Conservation (phyloP, 208 protist genomes). For the Angomonas deanei region DNA sequence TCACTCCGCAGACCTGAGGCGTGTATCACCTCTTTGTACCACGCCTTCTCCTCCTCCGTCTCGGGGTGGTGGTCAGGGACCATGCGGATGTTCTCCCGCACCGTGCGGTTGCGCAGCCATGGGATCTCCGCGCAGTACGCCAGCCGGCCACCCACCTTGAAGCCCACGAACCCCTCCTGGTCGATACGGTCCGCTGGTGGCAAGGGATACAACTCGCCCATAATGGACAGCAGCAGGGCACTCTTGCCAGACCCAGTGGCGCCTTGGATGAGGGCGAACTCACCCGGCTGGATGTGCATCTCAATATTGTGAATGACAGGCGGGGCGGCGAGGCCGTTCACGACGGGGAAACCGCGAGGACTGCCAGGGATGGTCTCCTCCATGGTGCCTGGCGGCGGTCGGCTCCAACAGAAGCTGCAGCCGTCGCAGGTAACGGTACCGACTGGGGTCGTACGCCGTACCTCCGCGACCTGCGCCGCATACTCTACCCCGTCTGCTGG, state of each 20-base stretch:
- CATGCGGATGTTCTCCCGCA: slow-evolving; percentile 93
- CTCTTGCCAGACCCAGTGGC: slow-evolving; percentile 78
- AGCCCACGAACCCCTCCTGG: slow-evolving; percentile 15
- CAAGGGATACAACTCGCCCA: slow-evolving; percentile 61
- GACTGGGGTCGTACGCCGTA: neutral
- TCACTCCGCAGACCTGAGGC: slow-evolving; percentile 79
- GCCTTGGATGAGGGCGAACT: slow-evolving; percentile 78
- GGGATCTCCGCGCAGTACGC: slow-evolving; percentile 85
- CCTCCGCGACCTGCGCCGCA: neutral
- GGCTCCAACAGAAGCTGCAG: slow-evolving; percentile 29
- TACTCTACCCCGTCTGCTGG: neutral
- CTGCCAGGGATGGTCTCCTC: neutral
- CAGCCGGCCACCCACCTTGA: slow-evolving; percentile 49
- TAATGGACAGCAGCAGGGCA: slow-evolving; percentile 68
- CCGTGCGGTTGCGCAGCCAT: slow-evolving; percentile 87
- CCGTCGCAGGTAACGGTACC: slow-evolving; percentile 24
- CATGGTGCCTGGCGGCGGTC: neutral
- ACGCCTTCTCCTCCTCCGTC: slow-evolving; percentile 28
- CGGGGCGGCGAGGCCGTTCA: neutral
- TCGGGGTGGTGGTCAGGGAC: slow-evolving; percentile 29
- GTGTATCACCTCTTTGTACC: slow-evolving; percentile 62
- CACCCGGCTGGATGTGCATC: slow-evolving; percentile 47
- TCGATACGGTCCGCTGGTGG: neutral
- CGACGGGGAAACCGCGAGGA: neutral
- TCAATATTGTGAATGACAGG: slow-evolving; percentile 45